These are phyloP conservation scores for Vigna mungo DNA, from an alignment of 306 rosid species.

Conservation along the genomic window DNA sequence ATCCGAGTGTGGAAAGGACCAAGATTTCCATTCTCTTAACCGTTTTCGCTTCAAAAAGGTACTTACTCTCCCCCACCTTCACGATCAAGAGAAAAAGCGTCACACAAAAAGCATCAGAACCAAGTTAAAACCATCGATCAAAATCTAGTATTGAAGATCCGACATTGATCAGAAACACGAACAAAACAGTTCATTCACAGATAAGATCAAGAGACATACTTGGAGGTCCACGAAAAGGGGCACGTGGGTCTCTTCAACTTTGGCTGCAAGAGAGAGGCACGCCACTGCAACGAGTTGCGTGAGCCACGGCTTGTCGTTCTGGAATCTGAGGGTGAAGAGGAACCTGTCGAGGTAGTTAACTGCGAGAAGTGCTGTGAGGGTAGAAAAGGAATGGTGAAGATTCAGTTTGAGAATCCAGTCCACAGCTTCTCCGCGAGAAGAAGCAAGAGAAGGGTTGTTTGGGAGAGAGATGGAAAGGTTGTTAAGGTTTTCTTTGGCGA, in stretches of 20 bases:
- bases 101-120: not conserved
- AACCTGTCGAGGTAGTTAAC: constrained; percentile 79
- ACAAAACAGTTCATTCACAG: not conserved
- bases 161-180: not conserved
- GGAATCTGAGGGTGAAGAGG: constrained; percentile 55
- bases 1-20: constrained; percentile 78
- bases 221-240: constrained; percentile 75
- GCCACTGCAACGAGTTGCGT: constrained; percentile 77
- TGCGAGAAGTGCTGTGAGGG: constrained; percentile 78
- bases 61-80: constrained; percentile 71
- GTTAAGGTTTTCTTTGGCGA: constrained; percentile 57
- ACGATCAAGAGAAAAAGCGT: not conserved
- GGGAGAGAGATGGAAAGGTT: constrained; percentile 37
- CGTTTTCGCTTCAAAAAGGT: constrained; percentile 72
- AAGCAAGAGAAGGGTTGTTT: constrained; percentile 38
- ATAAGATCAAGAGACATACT: constrained; percentile 38
- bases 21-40: constrained; percentile 81
- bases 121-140: not conserved
- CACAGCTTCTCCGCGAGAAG: constrained; percentile 59
- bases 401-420: constrained; percentile 75
- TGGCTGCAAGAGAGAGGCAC: constrained; percentile 82
- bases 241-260: constrained; percentile 84
- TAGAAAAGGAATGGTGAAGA: constrained; percentile 63
- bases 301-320: constrained; percentile 76
- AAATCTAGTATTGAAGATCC: not conserved